Percentiles rank a stretch among this genome's conserved stretches.
phyloP scores from a whole-genome alignment of 1,284 basidiomycete species.

The Anthracocystis panici-leucophaei region DNA sequence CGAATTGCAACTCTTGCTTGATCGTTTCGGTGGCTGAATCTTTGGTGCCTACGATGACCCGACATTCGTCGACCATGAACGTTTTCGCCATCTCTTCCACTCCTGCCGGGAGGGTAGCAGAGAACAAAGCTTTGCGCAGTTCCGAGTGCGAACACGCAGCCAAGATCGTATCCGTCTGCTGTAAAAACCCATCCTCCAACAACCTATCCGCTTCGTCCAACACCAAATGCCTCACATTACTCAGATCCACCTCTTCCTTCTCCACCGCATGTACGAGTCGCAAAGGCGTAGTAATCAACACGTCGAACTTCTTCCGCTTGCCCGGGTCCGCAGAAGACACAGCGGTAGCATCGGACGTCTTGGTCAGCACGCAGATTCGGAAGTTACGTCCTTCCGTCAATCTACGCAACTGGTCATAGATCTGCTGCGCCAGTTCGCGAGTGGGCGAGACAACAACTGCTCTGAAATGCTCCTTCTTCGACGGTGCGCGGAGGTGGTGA shows the following conservation, averaged over 20 bases:
- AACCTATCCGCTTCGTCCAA: constrained; percentile 72
- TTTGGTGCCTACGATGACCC: constrained; percentile 72
- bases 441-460: constrained; percentile 67
- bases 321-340: constrained; percentile 24
- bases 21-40: constrained; percentile 84
- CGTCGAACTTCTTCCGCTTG: constrained; percentile 56
- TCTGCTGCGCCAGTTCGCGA: constrained; percentile 66
- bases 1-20: constrained; percentile 87
- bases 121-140: constrained; percentile 90
- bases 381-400: constrained; percentile 49
- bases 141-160: constrained; percentile 80
- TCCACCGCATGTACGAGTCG: constrained; percentile 65
- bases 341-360: constrained; percentile 37
- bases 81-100: constrained; percentile 87
- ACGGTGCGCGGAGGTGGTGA: constrained; percentile 51
- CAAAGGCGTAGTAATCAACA: constrained; percentile 67
- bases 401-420: constrained; percentile 61
- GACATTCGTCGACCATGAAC: constrained; percentile 74
- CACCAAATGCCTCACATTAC: constrained; percentile 59
- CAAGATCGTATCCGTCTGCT: constrained; percentile 89
- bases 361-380: constrained; percentile 60
- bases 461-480: constrained; percentile 52
- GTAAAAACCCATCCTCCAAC: constrained; percentile 85
- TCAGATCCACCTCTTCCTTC: constrained; percentile 60
- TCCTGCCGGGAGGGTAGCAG: constrained; percentile 90